These are phyloP conservation scores for Colletotrichum sp. DNA, from an alignment of 2,329 filamentous ascomycete genomes.

Conservation along the genomic window DNA sequence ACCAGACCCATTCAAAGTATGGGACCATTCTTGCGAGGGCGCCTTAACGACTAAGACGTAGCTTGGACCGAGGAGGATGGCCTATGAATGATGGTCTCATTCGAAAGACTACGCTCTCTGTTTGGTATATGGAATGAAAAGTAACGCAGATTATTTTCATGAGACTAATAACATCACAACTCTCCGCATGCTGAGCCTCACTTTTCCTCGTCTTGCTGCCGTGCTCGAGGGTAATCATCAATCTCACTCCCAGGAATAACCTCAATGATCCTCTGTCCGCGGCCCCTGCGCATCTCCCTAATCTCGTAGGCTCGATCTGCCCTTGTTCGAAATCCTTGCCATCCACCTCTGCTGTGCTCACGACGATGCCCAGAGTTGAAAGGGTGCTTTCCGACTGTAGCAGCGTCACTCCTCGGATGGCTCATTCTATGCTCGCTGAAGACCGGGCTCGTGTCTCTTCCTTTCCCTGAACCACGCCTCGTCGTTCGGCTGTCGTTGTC, in stretches of 20 bases:
- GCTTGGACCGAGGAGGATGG: rapidly evolving
- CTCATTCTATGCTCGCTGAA: neutral
- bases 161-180: neutral
- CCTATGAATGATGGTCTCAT: neutral
- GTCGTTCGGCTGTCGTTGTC: neutral
- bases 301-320: neutral
- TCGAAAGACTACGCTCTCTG: neutral
- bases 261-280: conserved; percentile 1
- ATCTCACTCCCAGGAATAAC: conserved; percentile 9
- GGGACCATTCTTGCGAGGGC: conserved; percentile 22
- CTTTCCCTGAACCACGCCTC: neutral
- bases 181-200: neutral
- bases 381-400: neutral
- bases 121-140: neutral
- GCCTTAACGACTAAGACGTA: neutral
- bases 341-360: neutral
- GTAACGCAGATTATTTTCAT: neutral
- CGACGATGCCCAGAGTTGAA: neutral
- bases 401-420: neutral
- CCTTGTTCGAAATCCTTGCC: neutral
- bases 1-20: conserved; percentile 20
- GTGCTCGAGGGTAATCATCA: neutral
- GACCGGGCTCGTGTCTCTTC: neutral
- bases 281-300: neutral
- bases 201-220: neutral